These are phyloP conservation scores for Xylaria multiplex DNA, from an alignment of 2,329 filamentous ascomycete genomes.

Conservation along the genomic window DNA sequence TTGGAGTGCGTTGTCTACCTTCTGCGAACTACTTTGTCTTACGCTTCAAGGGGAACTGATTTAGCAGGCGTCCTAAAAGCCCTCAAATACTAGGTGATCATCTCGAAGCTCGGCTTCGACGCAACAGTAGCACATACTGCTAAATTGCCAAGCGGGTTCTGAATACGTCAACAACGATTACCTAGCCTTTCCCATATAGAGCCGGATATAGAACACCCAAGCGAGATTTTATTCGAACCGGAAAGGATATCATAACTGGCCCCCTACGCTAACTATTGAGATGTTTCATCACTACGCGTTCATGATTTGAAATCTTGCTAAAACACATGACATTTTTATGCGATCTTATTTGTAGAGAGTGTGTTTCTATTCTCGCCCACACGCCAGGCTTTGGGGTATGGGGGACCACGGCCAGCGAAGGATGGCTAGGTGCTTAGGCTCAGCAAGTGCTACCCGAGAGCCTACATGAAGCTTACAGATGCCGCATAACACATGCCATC, in stretches of 20 bases:
- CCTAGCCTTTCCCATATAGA: neutral
- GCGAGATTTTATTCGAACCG: neutral
- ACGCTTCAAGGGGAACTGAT: neutral
- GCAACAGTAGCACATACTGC: neutral
- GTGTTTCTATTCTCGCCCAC: neutral
- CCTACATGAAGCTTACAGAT: conserved; percentile 11
- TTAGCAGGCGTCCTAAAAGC: neutral
- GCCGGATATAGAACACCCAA: neutral
- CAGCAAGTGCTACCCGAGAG: conserved; percentile 7
- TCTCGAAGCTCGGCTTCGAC: neutral
- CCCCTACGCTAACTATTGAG: neutral
- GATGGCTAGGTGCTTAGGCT: neutral
- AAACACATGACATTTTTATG: neutral
- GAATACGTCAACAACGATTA: neutral
- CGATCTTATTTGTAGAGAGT: neutral
- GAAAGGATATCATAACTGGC: neutral
- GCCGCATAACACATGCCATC: neutral
- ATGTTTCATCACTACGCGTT: conserved; percentile 1
- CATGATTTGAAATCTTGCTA: conserved; percentile 13
- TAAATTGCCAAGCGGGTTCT: neutral
- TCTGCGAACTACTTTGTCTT: no score
- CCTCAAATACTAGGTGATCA: neutral
- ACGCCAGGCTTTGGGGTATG: neutral
- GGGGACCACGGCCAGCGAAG: neutral
- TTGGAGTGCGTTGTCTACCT: no score